phyloP scores from a whole-genome alignment of 176 grass and related monocot genomes.

The Bromus sterilis region DNA sequence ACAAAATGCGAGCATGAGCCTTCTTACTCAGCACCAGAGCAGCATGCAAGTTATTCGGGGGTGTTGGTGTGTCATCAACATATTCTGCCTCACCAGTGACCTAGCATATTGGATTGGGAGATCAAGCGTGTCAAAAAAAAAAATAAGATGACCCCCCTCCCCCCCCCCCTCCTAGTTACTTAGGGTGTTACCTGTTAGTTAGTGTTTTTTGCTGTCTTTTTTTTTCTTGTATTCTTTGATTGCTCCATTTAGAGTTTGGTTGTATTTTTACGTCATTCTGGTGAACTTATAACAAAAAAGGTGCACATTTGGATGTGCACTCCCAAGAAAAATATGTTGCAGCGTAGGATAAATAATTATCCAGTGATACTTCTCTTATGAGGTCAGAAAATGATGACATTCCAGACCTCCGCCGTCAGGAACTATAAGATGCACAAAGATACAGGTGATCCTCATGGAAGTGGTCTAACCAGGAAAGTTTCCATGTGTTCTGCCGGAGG shows the following conservation, averaged over 20 bases:
- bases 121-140: conserved; percentile 28
- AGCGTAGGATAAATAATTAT: background rate
- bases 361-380: background rate
- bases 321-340: background rate
- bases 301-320: background rate
- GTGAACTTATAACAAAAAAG: background rate
- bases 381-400: background rate
- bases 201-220: background rate
- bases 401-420: background rate
- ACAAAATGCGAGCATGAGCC: conserved; percentile 78
- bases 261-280: background rate
- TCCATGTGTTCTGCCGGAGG: background rate
- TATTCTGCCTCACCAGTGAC: conserved; percentile 96
- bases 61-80: conserved; percentile 57
- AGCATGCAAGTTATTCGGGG: conserved; percentile 82
- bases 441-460: background rate
- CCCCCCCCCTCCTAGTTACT: no score
- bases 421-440: background rate
- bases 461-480: background rate
- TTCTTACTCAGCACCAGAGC: conserved; percentile 88
- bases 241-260: background rate
- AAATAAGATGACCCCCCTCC: no score
- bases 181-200: background rate
- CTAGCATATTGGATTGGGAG: conserved; percentile 31
- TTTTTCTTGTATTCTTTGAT: background rate